Conservation (phyloP, 1,284 basidiomycete genomes). For the Leccinum cinnamomeum region DNA sequence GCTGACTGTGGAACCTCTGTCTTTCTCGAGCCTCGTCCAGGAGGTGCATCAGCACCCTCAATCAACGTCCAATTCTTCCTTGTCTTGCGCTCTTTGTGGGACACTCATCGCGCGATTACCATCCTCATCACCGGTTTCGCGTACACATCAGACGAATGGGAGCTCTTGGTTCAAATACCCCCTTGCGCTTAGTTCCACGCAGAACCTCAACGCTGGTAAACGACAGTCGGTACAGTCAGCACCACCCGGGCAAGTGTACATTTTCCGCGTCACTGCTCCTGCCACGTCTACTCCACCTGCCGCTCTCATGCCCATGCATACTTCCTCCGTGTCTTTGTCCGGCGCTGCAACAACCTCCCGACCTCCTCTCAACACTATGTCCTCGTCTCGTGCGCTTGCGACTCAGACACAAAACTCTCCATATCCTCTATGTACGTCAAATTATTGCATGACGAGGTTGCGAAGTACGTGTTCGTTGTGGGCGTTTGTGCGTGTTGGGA, state of each 20-base stretch:
- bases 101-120: constrained; percentile 44
- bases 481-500: constrained; percentile 81
- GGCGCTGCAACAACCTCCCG: constrained; percentile 26
- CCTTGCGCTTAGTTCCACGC: constrained; percentile 35
- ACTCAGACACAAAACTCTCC: constrained; percentile 25
- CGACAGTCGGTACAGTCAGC: constrained; percentile 33
- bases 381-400: constrained; percentile 24
- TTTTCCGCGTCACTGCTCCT: constrained; percentile 54
- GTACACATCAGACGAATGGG: constrained; percentile 28
- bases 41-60: constrained; percentile 40
- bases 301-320: constrained; percentile 22
- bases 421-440: constrained; percentile 76
- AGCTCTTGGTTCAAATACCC: constrained; percentile 62
- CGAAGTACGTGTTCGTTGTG: constrained; percentile 90
- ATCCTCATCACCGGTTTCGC: constrained; percentile 20
- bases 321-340: constrained; percentile 21
- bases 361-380: constrained; percentile 24
- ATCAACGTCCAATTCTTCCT: constrained; percentile 35
- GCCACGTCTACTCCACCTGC: constrained; percentile 33
- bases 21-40: constrained; percentile 51
- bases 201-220: constrained; percentile 27
- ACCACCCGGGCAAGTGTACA: constrained; percentile 51
- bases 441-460: constrained; percentile 78
- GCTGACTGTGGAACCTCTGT: constrained; percentile 86
- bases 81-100: constrained; percentile 77